Conservation (phyloP, 2,329 filamentous ascomycete genomes). For the Fusarium keratoplasticum region DNA sequence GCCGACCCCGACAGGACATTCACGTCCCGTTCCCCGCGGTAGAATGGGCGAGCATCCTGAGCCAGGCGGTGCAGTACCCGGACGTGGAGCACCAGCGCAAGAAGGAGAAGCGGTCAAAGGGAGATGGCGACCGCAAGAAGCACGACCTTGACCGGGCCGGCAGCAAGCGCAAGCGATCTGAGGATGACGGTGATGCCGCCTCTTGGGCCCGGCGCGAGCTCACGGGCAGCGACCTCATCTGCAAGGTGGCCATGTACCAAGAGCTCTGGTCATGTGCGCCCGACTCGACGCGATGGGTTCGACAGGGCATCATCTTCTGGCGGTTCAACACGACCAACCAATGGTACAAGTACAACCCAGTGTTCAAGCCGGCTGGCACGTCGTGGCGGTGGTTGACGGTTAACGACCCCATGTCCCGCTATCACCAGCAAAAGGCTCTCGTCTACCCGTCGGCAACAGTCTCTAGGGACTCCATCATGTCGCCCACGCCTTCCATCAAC, state of each 20-base stretch:
- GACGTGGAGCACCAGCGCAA: conserved; percentile 55
- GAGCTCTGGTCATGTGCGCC: conserved; percentile 70
- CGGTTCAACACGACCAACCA: conserved; percentile 67
- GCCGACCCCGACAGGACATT: conserved; percentile 60
- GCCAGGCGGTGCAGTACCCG: conserved; percentile 65
- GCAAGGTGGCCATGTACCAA: conserved; percentile 74
- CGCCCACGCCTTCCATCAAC: conserved; percentile 61
- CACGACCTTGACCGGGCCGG: conserved; percentile 48
- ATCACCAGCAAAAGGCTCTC: conserved; percentile 64
- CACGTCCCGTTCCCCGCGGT: conserved; percentile 68
- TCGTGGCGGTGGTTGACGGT: conserved; percentile 73
- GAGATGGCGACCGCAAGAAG: conserved; percentile 51
- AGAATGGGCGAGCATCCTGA: conserved; percentile 69
- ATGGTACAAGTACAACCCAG: conserved; percentile 62
- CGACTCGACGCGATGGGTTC: conserved; percentile 61
- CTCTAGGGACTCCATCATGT: conserved; percentile 62
- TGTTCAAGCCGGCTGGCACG: conserved; percentile 64
- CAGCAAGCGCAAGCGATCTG: conserved; percentile 55
- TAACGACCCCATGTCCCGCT: conserved; percentile 68
- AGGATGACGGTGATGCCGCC: conserved; percentile 55
- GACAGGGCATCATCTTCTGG: conserved; percentile 73
- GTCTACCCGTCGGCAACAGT: conserved; percentile 51
- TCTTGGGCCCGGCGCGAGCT: conserved; percentile 54
- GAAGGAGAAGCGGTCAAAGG: conserved; percentile 52
- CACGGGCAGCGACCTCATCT: conserved; percentile 67